Evolutionary conservation across 192 early-diverging fungal species (phyloP).

Genomic region (Linnemannia hyalina): DNA sequence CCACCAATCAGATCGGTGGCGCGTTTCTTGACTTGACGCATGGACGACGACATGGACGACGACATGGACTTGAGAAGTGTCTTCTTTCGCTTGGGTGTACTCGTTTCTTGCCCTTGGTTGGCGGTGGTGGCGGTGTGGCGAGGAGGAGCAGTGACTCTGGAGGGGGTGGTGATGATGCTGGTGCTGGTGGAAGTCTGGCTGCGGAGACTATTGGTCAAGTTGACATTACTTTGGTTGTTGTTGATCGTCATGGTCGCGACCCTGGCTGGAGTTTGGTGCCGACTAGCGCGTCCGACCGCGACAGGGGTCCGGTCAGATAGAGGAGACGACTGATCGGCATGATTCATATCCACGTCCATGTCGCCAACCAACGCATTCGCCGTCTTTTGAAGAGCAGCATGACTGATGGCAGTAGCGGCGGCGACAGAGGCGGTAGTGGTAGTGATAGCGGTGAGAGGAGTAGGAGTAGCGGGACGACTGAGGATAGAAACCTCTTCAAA

Average conservation of each 20-base stretch:
- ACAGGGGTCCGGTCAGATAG: neutral
- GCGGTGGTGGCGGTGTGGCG: neutral
- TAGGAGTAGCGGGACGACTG: no score
- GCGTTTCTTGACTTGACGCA: neutral
- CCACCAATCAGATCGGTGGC: neutral
- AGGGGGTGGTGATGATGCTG: neutral
- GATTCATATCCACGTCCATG: neutral
- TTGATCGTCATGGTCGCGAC: neutral
- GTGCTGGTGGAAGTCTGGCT: no score
- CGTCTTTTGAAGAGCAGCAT: no score
- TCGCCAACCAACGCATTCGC: neutral
- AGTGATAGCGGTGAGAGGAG: no score
- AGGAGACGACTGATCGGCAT: neutral
- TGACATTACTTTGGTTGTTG: neutral
- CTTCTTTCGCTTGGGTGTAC: neutral
- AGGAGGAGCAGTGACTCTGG: neutral
- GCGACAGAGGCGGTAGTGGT: no score
- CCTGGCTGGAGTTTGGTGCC: neutral
- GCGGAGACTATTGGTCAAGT: neutral
- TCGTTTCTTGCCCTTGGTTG: neutral
- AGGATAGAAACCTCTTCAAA: no score
- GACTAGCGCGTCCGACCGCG: neutral
- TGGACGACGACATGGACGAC: neutral
- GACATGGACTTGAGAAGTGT: neutral
- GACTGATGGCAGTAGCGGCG: no score